Conservation (phyloP, 352 stramenopile genomes). For the Phytophthora pisi region DNA sequence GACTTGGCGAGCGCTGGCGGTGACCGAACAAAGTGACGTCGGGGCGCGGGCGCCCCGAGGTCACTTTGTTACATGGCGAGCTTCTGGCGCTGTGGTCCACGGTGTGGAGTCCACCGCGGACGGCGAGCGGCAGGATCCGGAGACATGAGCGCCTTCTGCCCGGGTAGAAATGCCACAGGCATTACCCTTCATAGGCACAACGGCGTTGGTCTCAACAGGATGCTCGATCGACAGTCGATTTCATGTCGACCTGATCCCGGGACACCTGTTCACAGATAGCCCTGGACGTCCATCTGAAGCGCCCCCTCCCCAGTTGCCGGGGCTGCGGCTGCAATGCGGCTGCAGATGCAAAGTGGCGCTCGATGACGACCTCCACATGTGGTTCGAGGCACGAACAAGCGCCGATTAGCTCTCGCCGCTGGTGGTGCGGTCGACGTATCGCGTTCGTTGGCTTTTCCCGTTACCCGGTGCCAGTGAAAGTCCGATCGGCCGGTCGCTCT, state of each 20-base stretch:
- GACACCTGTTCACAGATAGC: constrained; percentile 10
- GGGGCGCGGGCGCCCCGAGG: too few species aligned
- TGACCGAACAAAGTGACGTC: neutral
- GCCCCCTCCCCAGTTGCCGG: neutral
- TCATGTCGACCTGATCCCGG: constrained; percentile 21
- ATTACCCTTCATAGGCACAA: constrained; percentile 21
- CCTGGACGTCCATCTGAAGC: neutral
- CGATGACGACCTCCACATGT: constrained; percentile 1
- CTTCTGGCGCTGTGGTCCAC: constrained; percentile 5
- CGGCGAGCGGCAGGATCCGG: constrained; percentile 7
- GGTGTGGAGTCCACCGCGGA: too few species aligned
- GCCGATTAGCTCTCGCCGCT: neutral
- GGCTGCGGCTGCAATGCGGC: neutral
- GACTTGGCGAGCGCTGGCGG: neutral
- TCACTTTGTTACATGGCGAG: too few species aligned
- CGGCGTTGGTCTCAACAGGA: constrained; percentile 27
- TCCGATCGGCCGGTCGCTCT: constrained; percentile 10
- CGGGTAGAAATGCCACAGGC: constrained; percentile 20
- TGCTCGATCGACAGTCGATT: constrained; percentile 4
- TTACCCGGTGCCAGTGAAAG: constrained; percentile 16
- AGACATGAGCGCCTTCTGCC: constrained; percentile 24
- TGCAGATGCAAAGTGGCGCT: neutral
- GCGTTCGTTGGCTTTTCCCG: constrained; percentile 1
- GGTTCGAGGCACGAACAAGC: neutral
- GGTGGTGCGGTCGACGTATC: neutral